Base-by-base conservation (phyloP, 2,329 filamentous ascomycete species). In the Aspergillus sp. region DNA sequence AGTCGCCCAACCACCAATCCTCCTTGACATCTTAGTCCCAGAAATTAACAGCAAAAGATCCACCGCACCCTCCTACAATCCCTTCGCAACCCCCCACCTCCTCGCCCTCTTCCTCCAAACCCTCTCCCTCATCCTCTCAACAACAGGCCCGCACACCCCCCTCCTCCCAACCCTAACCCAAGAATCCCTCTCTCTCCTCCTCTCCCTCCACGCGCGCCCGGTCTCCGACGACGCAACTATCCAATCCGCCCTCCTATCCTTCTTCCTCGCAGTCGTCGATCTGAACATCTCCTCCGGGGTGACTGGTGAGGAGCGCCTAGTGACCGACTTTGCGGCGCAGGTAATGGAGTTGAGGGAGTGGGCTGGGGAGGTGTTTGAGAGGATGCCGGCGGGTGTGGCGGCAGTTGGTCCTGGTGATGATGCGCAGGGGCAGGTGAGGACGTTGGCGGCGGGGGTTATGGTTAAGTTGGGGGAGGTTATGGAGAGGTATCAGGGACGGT, bases 321-420 rank as follows among this genome's bases (percentile, higher is more conserved):
- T 88, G 43, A 81, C 83, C 50, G 81, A 84, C 49, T 81, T 89
- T 58, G 84, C 86, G 0, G 81, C 82, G 48, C 83, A 91, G 65
- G 72, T 97, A 19, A 77, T 95, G 45, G 91, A 97, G 75, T 86
- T 88, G 50, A 81, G 88, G 59, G 86, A 89, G 60, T 98, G 93
- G 93, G 86, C 88, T 1, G 78, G 82, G 39, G 75, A 76, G 47
- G 79, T 96, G 1, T 94, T 96, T 67, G 81, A 85, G 50, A 74
- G 74, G 43, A 66, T 63, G 51, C 60, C 68, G 50, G 65, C 53
- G 66, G 75, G 17, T 70, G 74, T 33, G 74, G 77, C 30, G 1
- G 15, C 37, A 5, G 15, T 17, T 19, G 17, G 37, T 12, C 15
- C 15, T 22, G 37, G 19, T 22, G 55, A 80, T 33, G 66, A 67